Evolutionary conservation across 345 rosid genomes (phyloP), one percentile per base, ranked within the genome.

Genomic region (Hibiscus mutabilis): DNA sequence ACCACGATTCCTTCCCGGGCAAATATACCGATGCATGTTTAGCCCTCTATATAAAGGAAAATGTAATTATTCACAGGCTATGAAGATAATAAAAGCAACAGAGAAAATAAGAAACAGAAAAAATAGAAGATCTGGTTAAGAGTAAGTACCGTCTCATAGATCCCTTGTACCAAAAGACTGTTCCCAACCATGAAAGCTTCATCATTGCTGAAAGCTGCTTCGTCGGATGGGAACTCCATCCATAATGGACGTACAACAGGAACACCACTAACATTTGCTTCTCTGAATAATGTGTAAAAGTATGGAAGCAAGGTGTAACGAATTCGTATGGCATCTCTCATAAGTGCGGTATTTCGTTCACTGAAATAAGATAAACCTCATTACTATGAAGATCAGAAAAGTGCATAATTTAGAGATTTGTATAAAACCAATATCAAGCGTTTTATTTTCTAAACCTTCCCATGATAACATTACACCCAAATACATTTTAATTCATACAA

Each of bases 201-300:
- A 62, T 92, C 99, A 51, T 89, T 96, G 71, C 68, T 81, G 76
- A 89, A 92, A 74, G 97, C 86, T 66, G 82, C 82, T 83, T 91
- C 93, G 69, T 96, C 99, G 57, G 81, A 84, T 46, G 99, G 96
- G 80, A 96, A 92, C 84, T 96, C 99, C 99, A 96, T 96, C 99
- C 99, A 96, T 75, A 96, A 69, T 37, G 99, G 97, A n/a, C 98
- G 98, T 60, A 81, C 56, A 60, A 96, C 87, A 24, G 99, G 98
- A 78, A 88, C 76, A 75, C 99, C 99, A 8, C 81, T 91, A 15
- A 83, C 66, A 58, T 96, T 96, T 82, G 99, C 94, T 88, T 90
- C 99, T 84, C 99, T 82, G 75, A 96, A 96, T 72, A 92, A 84
- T 46, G 98, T 88, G 89, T 92, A 96, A 76, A 88, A 96, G 74